Evolutionary conservation across 768 basidiomycete species (phyloP), one percentile per base, ranked within the genome.

Genomic region (Trametes cinnabarina): DNA sequence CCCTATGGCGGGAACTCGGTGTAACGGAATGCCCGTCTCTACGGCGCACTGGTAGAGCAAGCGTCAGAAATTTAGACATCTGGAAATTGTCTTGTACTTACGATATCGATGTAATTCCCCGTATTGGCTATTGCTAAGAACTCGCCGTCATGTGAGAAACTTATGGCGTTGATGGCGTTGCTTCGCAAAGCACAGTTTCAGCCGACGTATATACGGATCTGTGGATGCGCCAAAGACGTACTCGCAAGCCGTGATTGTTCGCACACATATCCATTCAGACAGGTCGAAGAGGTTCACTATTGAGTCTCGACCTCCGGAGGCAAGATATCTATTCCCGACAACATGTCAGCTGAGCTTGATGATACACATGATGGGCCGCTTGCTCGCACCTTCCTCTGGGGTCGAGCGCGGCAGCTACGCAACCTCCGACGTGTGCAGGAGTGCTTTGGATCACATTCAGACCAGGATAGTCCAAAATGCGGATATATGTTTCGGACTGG

Each of bases 61-160:
- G 35, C 26, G 17, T 37, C 39, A 12, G 51, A 32, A 62, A 54
- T 43, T 34, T 28, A 47, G 4, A 49, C 42, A 19, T 39, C 20
- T 4, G 14, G 11, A 47, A 1, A 2, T 34, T 3, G 6, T 4
- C 6, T 3, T 41, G 17, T 35, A n/a, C 88, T 56, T 62, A 90
- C 89, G 41, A 92, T 88, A 60, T 92, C 90, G 51, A 92, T 86
- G 62, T 90, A 91, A 28, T 75, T 73, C 19, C 88, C 88, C 9
- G 80, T 77, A 60, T 77, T 88, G 9, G 90, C 86, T 48, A 91
- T 85, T 17, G 90, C 90, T 44, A 92, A 71, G 66, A 86, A 92
- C 75, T 93, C 90, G 32, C 90, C 90, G 63, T 92, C 90, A 61
- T 86, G 79, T 12, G 89, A 92, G 77, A 91, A 93, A 68, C 86